Base-by-base conservation (phyloP, 495 filamentous ascomycete genomes). In the Wilcoxina mikolae region DNA sequence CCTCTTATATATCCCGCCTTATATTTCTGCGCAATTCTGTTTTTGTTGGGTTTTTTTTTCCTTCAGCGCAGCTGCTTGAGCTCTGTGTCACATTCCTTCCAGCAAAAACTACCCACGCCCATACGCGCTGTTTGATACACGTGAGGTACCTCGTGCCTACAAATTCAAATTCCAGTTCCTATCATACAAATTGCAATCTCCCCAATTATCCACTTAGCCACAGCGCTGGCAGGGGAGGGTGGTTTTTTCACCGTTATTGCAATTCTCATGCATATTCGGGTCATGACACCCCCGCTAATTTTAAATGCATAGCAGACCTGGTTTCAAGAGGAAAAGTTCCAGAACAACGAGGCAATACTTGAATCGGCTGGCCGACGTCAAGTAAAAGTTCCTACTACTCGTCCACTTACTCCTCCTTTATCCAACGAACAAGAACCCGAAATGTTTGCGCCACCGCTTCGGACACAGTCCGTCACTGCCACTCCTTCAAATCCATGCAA, bases 291-390 rank as follows among this genome's bases (percentile, higher is more conserved):
- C 35, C 35, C 15, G 35, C 35, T 39, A 39, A 39, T 39, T 39
- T 12, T 15, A 39, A 18, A 39, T 39, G 54, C 23, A 29, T n/a
- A n/a, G n/a, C 55, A 91, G 87, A 90, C 90, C 60, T 91, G 87
- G 87, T 94, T 90, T 84, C 52, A 87, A 88, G 65, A 83, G 83
- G 27, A 88, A 87, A 71, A 80, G 85, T 59, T 78, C 86, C 63
- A 80, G 73, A 63, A 64, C 11, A 64, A 56, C 3, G 60, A 44
- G 48, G 53, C 57, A 50, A 64, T 65, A 58, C 61, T 65, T 56
- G 62, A 61, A 65, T 65, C 58, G 58, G 62, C 62, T 35, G 55
- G 62, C 50, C 62, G 62, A 54, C 47, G 58, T 35, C 55, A 55
- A 51, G 58, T 47, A 61, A 65, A 61, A 10, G 58, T 15, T 23